Conservation (phyloP, 352 stramenopile genomes). For the Globisporangium mamillatum region DNA sequence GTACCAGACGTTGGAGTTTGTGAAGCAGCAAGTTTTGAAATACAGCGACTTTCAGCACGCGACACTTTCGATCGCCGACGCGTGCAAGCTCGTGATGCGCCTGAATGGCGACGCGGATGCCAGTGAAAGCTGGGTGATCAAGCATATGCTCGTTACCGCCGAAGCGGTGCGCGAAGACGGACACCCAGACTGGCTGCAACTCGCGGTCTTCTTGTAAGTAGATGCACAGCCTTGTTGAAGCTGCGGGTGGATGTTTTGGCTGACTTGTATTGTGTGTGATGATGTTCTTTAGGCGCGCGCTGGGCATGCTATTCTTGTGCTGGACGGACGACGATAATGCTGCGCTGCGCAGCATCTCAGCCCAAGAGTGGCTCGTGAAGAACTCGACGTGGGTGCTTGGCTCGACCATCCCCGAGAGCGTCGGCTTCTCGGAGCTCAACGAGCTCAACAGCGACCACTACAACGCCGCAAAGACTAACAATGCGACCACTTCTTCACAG, state of each 20-base stretch:
- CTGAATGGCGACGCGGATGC: slow-evolving; percentile 54
- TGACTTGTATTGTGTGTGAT: not conserved
- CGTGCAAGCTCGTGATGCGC: slow-evolving; percentile 54
- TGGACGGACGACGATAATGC: slow-evolving; percentile 74
- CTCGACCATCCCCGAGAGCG: slow-evolving; percentile 47
- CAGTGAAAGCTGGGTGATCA: slow-evolving; percentile 54
- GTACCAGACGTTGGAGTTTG: slow-evolving; percentile 63
- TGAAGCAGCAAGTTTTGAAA: slow-evolving; percentile 36
- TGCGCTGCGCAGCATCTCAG: slow-evolving; percentile 63
- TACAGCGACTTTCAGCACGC: slow-evolving; percentile 56
- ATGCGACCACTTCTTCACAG: slow-evolving; percentile 1
- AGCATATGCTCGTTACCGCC: slow-evolving; percentile 69
- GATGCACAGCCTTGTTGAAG: not conserved
- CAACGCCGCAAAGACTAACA: slow-evolving; percentile 8
- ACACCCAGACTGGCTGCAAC: slow-evolving; percentile 81
- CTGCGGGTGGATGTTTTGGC: not conserved
- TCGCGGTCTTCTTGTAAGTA: slow-evolving; percentile 67
- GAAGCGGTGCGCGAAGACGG: slow-evolving; percentile 57
- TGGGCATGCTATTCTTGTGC: slow-evolving; percentile 74
- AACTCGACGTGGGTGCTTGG: slow-evolving; percentile 71
- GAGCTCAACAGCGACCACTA: slow-evolving; percentile 61
- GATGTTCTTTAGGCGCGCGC: slow-evolving; percentile 31
- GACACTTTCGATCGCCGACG: slow-evolving; percentile 50
- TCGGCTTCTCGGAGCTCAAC: slow-evolving; percentile 63
- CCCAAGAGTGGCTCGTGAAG: slow-evolving; percentile 62